Evolutionary conservation across 768 basidiomycete species (phyloP), one percentile per base, ranked within the genome.

Genomic region (Lyophyllum decastes): DNA sequence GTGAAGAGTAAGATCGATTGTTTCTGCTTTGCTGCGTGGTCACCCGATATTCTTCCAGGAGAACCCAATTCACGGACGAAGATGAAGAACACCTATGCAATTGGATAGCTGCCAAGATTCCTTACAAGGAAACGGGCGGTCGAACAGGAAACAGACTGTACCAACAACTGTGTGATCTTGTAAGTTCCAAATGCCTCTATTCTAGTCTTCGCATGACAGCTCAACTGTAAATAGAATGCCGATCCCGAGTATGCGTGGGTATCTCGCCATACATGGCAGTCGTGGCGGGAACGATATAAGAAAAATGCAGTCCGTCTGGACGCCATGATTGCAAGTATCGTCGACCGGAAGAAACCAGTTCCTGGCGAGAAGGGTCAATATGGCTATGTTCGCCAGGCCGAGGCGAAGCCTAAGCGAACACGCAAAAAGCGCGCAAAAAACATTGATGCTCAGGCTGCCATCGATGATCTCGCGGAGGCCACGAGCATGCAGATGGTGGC

Each of bases 231-330:
- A 9, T 61, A 92, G 90, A 77, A 76, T 48, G 72, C 73, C 49
- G 87, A 91, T 59, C 86, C 89, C 1, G 89, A 90, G 60, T 92
- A 84, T 64, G 76, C 81, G 0, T 93, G 91, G 91, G 92, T 92
- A 19, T 79, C 76, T 24, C 85, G 90, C 16, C 91, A 94, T 68
- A 92, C 90, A 2, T 94, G 91, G 91, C 90, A 92, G 62, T 94
- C 91, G 16, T 94, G 91, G 91, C 83, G 92, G 25, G 91, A 94
- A 66, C 80, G 92, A 26, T 94, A 94, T 75, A 92, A 93, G 76
- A 93, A 93, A 72, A 88, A 94, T 59, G 76, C 89, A 0, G 67
- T 73, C 7, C 84, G 90, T 10, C 78, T 93, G 35, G 90, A 93
- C 65, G 66, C 66, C 11, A 71, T 82, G 53, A 92, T 94, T 52